phyloP scores from a whole-genome alignment of 768 basidiomycete genomes.

The Suillus sp. region DNA sequence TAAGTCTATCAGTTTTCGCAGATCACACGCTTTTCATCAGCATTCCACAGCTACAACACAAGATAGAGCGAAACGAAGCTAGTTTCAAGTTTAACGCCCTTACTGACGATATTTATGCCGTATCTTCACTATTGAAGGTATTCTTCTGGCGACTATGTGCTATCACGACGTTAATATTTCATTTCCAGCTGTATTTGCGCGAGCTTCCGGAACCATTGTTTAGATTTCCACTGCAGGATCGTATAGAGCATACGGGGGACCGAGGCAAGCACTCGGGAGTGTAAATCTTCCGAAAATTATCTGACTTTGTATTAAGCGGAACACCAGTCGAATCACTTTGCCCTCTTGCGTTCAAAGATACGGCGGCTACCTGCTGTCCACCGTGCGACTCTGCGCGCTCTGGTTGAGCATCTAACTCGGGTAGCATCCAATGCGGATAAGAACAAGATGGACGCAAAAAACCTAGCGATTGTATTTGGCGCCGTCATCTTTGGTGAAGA shows the following conservation, averaged over 20 bases:
- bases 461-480: slow-evolving; percentile 89
- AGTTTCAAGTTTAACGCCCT: slow-evolving; percentile 71
- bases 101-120: slow-evolving; percentile 79
- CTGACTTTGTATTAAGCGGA: slow-evolving; percentile 48
- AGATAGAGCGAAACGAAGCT: slow-evolving; percentile 82
- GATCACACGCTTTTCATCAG: slow-evolving; percentile 10
- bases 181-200: slow-evolving; percentile 68
- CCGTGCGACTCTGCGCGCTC: slow-evolving; percentile 76
- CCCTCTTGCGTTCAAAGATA: slow-evolving; percentile 83
- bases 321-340: slow-evolving; percentile 70
- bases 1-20: slow-evolving; percentile 35
- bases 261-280: slow-evolving; percentile 49
- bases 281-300: slow-evolving; percentile 3
- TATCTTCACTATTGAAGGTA: slow-evolving; percentile 86
- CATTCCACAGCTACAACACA: slow-evolving; percentile 68
- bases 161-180: slow-evolving; percentile 9
- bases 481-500: slow-evolving; percentile 91
- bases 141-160: neutral
- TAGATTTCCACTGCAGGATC: slow-evolving; percentile 75
- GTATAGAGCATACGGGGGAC: slow-evolving; percentile 78
- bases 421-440: slow-evolving; percentile 65
- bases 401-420: slow-evolving; percentile 81
- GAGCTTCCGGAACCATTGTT: slow-evolving; percentile 91
- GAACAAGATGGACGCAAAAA: slow-evolving; percentile 95
- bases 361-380: slow-evolving; percentile 82